Conservation (phyloP, 192 early-diverging fungal genomes). For the Coemansia sp. region DNA sequence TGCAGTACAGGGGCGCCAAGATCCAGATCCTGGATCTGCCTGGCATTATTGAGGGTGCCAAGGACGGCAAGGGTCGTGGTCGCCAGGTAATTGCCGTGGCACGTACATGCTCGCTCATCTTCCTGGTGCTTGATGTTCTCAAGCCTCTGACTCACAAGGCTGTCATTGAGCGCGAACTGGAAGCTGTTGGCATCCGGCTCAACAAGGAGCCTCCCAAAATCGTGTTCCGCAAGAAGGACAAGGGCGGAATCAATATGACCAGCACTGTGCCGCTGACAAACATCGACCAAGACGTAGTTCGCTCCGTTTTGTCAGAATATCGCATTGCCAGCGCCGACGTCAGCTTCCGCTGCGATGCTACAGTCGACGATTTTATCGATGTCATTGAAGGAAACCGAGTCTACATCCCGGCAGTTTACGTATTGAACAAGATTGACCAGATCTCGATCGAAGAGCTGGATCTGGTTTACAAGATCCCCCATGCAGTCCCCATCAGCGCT, state of each 20-base stretch:
- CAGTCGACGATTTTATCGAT: slow-evolving; percentile 95
- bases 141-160: slow-evolving; percentile 95
- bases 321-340: slow-evolving; percentile 97
- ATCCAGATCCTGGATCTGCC: slow-evolving; percentile 99
- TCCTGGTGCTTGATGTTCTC: slow-evolving; percentile 94
- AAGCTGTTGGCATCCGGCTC: slow-evolving; percentile 95
- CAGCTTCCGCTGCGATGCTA: slow-evolving; percentile 89
- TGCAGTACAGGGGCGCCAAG: slow-evolving; percentile 97
- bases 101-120: slow-evolving; percentile 95
- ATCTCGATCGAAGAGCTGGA: slow-evolving; percentile 96
- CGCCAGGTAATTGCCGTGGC: slow-evolving; percentile 95
- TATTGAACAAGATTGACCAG: slow-evolving; percentile 99
- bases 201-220: slow-evolving; percentile 98
- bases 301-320: slow-evolving; percentile 94
- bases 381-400: slow-evolving; percentile 92
- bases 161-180: slow-evolving; percentile 95
- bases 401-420: slow-evolving; percentile 96
- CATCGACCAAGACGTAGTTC: slow-evolving; percentile 87
- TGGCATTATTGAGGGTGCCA: slow-evolving; percentile 97
- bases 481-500: slow-evolving; percentile 82
- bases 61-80: slow-evolving; percentile 99
- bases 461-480: slow-evolving; percentile 95
- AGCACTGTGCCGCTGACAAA: slow-evolving; percentile 88
- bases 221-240: slow-evolving; percentile 96
- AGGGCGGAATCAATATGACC: slow-evolving; percentile 95